These are phyloP conservation scores for Zygoascus ofunaensis DNA, from an alignment of 805 yeast species.

Conservation along the genomic window DNA sequence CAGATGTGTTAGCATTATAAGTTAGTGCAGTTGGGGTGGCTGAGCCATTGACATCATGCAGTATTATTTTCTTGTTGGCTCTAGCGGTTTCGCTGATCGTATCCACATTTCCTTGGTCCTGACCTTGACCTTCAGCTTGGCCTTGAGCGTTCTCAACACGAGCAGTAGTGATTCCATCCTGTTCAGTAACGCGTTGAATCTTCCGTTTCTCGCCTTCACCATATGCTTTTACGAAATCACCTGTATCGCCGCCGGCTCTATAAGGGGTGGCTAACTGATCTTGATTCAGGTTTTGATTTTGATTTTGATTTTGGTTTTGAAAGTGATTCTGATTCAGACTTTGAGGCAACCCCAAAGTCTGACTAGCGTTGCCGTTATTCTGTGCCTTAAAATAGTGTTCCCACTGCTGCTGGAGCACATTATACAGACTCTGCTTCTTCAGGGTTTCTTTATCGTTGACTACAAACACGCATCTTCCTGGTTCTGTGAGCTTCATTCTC, in stretches of 20 bases:
- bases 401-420: slow-evolving; percentile 23
- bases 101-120: not conserved
- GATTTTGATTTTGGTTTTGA: not conserved
- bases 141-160: too few relatives aligned
- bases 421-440: slow-evolving; percentile 10
- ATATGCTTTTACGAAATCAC: not conserved
- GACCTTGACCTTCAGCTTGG: not conserved
- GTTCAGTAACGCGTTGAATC: not conserved
- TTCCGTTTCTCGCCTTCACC: not conserved
- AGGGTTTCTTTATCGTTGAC: slow-evolving; percentile 1
- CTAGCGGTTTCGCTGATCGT: not conserved
- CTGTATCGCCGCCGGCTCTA: not conserved
- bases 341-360: not conserved
- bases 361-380: slow-evolving; percentile 1
- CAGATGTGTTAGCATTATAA: not conserved
- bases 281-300: not conserved
- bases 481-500: slow-evolving; percentile 47
- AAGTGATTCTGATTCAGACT: not conserved
- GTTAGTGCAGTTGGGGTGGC: slow-evolving; percentile 1
- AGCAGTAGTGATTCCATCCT: not conserved
- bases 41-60: not conserved
- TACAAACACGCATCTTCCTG: slow-evolving; percentile 80
- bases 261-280: not conserved
- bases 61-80: not conserved
- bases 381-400: slow-evolving; percentile 8